phyloP scores from a whole-genome alignment of 768 basidiomycete genomes.

The Amylocystis lapponica region DNA sequence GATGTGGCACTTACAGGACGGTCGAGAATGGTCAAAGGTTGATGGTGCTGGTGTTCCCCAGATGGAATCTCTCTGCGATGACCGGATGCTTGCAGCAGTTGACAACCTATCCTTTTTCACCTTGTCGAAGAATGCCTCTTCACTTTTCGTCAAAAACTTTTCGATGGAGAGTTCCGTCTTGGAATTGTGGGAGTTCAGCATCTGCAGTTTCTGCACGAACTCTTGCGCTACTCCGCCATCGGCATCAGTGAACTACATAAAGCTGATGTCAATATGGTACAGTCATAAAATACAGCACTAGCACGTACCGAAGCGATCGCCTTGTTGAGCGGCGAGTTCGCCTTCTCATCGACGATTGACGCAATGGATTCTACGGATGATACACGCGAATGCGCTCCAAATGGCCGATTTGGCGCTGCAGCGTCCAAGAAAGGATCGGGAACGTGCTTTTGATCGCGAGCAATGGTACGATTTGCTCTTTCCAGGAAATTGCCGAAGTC shows the following conservation, averaged over 20 bases:
- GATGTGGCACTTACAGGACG: constrained; percentile 54
- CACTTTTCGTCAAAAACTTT: constrained; percentile 83
- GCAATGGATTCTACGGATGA: constrained; percentile 90
- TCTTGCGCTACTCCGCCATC: constrained; percentile 89
- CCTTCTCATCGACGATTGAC: constrained; percentile 88
- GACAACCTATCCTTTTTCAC: constrained; percentile 85
- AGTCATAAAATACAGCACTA: not conserved
- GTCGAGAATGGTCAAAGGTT: constrained; percentile 56
- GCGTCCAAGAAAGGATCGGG: constrained; percentile 86
- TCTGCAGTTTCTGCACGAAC: constrained; percentile 81
- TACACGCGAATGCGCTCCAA: constrained; percentile 73
- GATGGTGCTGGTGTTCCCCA: constrained; percentile 71
- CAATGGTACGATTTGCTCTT: constrained; percentile 79
- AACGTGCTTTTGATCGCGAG: constrained; percentile 66
- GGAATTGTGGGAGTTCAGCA: constrained; percentile 78
- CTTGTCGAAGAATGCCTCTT: constrained; percentile 89
- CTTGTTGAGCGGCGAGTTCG: constrained; percentile 88
- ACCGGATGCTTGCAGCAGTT: constrained; percentile 73
- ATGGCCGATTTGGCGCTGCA: constrained; percentile 61
- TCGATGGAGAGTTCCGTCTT: constrained; percentile 91
- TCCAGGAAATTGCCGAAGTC: constrained; percentile 79
- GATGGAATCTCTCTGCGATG: constrained; percentile 73
- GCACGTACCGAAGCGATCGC: constrained; percentile 75
- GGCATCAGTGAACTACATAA: constrained; percentile 77
- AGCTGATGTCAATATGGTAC: not conserved